Conservation (phyloP, 2,329 filamentous ascomycete genomes). For the Didymella lethalis region DNA sequence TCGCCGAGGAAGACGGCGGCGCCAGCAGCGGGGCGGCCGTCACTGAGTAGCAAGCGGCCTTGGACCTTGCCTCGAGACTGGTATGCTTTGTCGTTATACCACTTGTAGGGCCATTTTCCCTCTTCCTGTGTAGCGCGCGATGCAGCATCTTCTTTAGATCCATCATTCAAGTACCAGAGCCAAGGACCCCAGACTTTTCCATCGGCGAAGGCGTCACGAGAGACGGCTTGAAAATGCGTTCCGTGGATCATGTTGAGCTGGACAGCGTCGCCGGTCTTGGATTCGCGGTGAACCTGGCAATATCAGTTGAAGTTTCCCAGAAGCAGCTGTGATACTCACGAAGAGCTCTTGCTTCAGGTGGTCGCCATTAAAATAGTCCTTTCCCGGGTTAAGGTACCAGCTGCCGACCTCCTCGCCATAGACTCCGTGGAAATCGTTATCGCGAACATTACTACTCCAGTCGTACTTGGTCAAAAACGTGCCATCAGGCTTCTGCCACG, state of each 20-base stretch:
- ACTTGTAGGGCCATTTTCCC: conserved; percentile 58
- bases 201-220: conserved; percentile 45
- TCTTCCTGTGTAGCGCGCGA: conserved; percentile 53
- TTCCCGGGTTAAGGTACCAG: conserved; percentile 61
- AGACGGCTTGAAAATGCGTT: conserved; percentile 51
- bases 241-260: conserved; percentile 65
- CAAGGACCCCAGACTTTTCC: conserved; percentile 51
- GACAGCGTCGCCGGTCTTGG: conserved; percentile 59
- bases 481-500: conserved; percentile 59
- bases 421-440: conserved; percentile 59
- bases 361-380: conserved; percentile 63
- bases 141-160: conserved; percentile 55
- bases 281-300: conserved; percentile 57
- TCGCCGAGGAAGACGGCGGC: conserved; percentile 62
- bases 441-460: conserved; percentile 52
- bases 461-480: conserved; percentile 63
- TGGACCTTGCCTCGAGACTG: conserved; percentile 59
- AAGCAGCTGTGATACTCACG: conserved; percentile 32
- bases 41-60: conserved; percentile 56
- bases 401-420: conserved; percentile 60
- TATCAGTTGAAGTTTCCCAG: conserved; percentile 2
- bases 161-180: conserved; percentile 58
- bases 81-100: conserved; percentile 58
- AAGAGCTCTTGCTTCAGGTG: conserved; percentile 63
- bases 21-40: conserved; percentile 58